A percentile compares a stretch with the other conserved stretches of the same genome.
Evolutionary conservation across 345 rosid genomes (phyloP).

Genomic region (Lagerstroemia speciosa): DNA sequence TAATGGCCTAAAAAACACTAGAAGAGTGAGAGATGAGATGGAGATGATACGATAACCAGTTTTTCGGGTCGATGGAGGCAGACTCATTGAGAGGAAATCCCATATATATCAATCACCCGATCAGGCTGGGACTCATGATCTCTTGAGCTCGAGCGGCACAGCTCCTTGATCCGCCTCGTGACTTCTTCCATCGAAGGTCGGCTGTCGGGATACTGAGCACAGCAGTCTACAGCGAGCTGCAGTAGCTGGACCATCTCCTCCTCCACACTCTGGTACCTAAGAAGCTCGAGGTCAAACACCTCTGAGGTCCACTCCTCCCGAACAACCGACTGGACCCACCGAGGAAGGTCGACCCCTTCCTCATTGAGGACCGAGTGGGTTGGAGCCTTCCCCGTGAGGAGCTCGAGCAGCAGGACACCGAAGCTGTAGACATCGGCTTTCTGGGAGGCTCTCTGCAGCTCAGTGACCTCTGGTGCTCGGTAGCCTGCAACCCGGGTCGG

Average conservation of each 20-base stretch:
- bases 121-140: slow-evolving; percentile 23
- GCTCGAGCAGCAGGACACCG: slow-evolving; percentile 77
- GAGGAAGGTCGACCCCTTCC: slow-evolving; percentile 86
- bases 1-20: not conserved
- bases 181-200: slow-evolving; percentile 69
- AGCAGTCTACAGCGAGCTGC: slow-evolving; percentile 81
- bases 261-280: slow-evolving; percentile 59
- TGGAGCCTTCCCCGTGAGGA: slow-evolving; percentile 85
- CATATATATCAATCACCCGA: slow-evolving; percentile 15
- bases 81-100: not conserved
- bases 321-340: slow-evolving; percentile 91
- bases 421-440: slow-evolving; percentile 96
- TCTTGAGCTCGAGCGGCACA: slow-evolving; percentile 23
- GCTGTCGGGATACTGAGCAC: slow-evolving; percentile 70
- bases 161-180: slow-evolving; percentile 46
- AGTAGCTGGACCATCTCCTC: slow-evolving; percentile 79
- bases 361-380: slow-evolving; percentile 70
- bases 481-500: slow-evolving; percentile 78
- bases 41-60: not conserved
- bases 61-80: not conserved
- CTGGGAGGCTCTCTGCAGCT: slow-evolving; percentile 76
- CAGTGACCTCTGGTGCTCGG: slow-evolving; percentile 94
- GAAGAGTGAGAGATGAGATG: not conserved
- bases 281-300: slow-evolving; percentile 86
- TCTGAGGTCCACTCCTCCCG: slow-evolving; percentile 82